Conservation (phyloP, 805 yeast genomes). For the Yamadazyma olivae region DNA sequence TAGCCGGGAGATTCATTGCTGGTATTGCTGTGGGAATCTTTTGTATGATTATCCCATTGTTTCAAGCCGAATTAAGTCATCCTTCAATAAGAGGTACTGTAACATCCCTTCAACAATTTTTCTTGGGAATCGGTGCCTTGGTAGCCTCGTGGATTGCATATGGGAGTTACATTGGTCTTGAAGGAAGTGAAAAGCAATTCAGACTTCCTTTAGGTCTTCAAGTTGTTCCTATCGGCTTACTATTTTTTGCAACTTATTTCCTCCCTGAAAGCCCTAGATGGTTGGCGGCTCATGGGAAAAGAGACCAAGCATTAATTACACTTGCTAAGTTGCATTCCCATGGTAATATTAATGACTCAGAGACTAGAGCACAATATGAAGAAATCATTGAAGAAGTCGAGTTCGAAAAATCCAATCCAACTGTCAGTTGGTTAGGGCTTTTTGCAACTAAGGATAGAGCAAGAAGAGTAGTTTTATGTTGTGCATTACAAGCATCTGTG, state of each 20-base stretch:
- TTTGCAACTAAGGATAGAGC: slow-evolving; percentile 18
- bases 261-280: slow-evolving; percentile 56
- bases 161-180: slow-evolving; percentile 48
- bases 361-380: slow-evolving; percentile 13
- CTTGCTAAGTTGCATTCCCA: slow-evolving; percentile 24
- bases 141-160: slow-evolving; percentile 77
- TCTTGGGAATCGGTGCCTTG: slow-evolving; percentile 64
- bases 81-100: slow-evolving; percentile 62
- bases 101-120: slow-evolving; percentile 68
- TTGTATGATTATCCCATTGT: slow-evolving; percentile 75
- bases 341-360: slow-evolving; percentile 12
- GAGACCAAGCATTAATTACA: slow-evolving; percentile 48
- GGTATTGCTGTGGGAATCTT: slow-evolving; percentile 76
- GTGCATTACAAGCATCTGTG: slow-evolving; percentile 16
- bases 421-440: slow-evolving; percentile 11
- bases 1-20: slow-evolving; percentile 60
- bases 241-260: slow-evolving; percentile 33
- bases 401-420: slow-evolving; percentile 10
- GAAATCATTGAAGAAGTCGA: slow-evolving; percentile 17
- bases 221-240: slow-evolving; percentile 29
- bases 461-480: slow-evolving; percentile 21
- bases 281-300: slow-evolving; percentile 49
- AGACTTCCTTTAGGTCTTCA: slow-evolving; percentile 23
- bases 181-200: slow-evolving; percentile 28
- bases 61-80: slow-evolving; percentile 73